These are phyloP conservation scores for Tolypocladium sp. DNA, from an alignment of 2,329 filamentous ascomycete species.

Conservation along the genomic window DNA sequence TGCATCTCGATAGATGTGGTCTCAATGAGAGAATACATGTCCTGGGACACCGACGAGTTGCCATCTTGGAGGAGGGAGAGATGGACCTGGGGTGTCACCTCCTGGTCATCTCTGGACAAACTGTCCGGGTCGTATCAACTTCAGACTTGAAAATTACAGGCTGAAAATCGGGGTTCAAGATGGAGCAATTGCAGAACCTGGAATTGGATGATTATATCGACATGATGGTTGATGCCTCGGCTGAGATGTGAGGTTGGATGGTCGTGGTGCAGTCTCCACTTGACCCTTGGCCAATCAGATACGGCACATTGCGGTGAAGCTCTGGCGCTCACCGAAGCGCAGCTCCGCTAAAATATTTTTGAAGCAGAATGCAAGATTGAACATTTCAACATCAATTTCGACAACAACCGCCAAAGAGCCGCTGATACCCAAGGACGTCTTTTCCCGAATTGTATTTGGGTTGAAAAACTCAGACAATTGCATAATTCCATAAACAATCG, in stretches of 20 bases:
- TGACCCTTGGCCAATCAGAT: slow-evolving; percentile 5
- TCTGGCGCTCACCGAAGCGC: not conserved
- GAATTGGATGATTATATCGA: not conserved
- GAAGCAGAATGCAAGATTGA: not conserved
- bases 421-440: not conserved
- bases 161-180: not conserved
- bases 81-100: not conserved
- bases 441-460: not conserved
- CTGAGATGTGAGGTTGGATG: not conserved
- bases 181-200: not conserved
- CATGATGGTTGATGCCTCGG: not conserved
- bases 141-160: not conserved
- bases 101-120: not conserved
- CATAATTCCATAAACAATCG: not conserved
- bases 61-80: not conserved
- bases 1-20: not conserved
- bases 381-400: not conserved
- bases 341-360: slow-evolving; percentile 8
- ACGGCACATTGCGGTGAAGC: not conserved
- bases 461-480: too few relatives aligned
- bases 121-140: not conserved
- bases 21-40: not conserved
- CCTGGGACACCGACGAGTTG: not conserved
- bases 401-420: not conserved
- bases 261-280: not conserved